Evolutionary conservation across 1,139 yeast species (phyloP), one percentile per base, ranked within the genome.

Genomic region (Saccharomyces hybrid): DNA sequence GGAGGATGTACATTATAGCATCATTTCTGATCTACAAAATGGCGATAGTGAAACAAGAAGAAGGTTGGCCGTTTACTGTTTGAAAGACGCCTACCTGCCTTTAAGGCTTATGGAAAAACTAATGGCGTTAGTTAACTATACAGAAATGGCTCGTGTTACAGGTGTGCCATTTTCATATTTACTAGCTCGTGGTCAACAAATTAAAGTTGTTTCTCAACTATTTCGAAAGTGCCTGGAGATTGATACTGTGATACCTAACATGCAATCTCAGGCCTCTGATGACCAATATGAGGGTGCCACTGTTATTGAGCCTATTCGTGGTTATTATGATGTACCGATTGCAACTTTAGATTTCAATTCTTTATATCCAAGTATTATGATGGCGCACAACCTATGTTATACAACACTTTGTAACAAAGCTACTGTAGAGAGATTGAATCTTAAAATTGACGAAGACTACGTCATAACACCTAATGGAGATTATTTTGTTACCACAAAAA

Each of bases 221-320:
- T 93, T 88, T 71, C 79, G 99, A 63, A 95, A 93, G 70, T 93
- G 99, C 66, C 74, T 89, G 41, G 82, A 88, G 61, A 85, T 87
- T 60, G 88, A 87, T 61, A 82, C 91, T 54, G 90, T 95, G 4
- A 85, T 93, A 47, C 99, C 99, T 0, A 93, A 93, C 66, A 77
- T 91, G 82, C 85, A 80, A 63, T 83, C 85, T 58, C 95, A 86
- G 64, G 96, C 95, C 2, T 68, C 77, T 9, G 85, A 82, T 57
- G 98, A 91, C 69, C 98, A 91, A 68, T 95, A 91, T 66, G 99
- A 95, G 71, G 99, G 99, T 73, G 99, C 99, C 3, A 95, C 99
- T 0, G 99, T 95, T 61, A 95, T 95, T 70, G 99, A 95, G 68
- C 99, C 99, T 1, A 78, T 77, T 13, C 81, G 98, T 69, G 99